A percentile compares a stretch with the other conserved stretches of the same genome.
phyloP scores from a whole-genome alignment of 495 filamentous ascomycete species.

The Penicillium tannophilum region DNA sequence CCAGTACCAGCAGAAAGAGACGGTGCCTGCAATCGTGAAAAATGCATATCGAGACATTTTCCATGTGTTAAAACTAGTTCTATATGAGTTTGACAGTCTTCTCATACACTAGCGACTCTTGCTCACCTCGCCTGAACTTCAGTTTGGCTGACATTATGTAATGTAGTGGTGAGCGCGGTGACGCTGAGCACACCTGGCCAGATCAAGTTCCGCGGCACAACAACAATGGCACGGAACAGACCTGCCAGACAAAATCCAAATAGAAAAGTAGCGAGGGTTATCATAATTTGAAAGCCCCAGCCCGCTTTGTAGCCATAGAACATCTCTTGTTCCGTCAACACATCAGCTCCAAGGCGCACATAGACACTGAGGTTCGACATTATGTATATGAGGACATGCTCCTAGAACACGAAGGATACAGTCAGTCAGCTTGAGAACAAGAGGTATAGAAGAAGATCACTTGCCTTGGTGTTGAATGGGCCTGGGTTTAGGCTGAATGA shows the following conservation, averaged over 20 bases:
- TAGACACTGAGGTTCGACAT: constrained; percentile 55
- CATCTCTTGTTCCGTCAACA: constrained; percentile 59
- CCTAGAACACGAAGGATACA: constrained; percentile 44
- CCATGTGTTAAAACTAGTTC: constrained; percentile 69
- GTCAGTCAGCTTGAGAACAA: background rate
- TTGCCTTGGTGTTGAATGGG: constrained; percentile 60
- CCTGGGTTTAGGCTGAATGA: constrained; percentile 62
- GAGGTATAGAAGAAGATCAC: background rate
- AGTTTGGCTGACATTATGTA: constrained; percentile 57
- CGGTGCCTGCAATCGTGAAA: constrained; percentile 66
- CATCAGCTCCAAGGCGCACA: constrained; percentile 64
- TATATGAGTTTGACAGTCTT: constrained; percentile 16
- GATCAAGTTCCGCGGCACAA: constrained; percentile 77
- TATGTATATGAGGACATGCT: constrained; percentile 67
- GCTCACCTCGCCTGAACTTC: constrained; percentile 21
- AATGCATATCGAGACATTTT: constrained; percentile 76
- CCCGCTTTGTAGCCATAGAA: constrained; percentile 67
- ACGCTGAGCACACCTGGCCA: constrained; percentile 85
- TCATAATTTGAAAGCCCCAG: constrained; percentile 51
- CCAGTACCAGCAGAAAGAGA: constrained; percentile 71
- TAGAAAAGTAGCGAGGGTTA: constrained; percentile 46
- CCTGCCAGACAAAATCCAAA: constrained; percentile 57
- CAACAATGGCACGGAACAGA: constrained; percentile 68
- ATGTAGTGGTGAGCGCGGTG: constrained; percentile 76
- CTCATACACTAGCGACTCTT: constrained; percentile 17